Conservation (phyloP, 2,329 filamentous ascomycete species). For the Sporothrix brasiliensis region DNA sequence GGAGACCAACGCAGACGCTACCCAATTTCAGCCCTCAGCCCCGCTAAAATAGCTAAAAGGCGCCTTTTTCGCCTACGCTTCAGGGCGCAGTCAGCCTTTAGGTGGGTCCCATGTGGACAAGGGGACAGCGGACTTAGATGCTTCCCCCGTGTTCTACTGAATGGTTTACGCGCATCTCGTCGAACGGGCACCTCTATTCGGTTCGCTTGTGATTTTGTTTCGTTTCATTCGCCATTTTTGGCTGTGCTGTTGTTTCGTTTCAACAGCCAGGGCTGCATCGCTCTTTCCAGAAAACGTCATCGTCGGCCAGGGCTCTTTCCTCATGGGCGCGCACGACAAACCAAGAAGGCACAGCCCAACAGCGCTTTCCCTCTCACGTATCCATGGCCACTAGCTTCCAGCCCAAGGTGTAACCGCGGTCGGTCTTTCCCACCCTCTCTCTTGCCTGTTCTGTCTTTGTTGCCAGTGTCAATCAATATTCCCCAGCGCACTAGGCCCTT, state of each 20-base stretch:
- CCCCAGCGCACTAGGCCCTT: conserved; percentile 18
- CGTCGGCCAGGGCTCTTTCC: background rate
- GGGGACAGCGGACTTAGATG: background rate
- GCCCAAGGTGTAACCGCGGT: background rate
- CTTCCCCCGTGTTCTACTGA: background rate
- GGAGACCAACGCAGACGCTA: background rate
- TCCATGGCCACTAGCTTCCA: conserved; percentile 6
- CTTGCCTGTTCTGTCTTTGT: background rate
- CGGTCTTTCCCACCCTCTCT: background rate
- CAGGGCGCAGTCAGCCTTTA: conserved; percentile 19
- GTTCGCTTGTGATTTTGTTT: conserved; percentile 1
- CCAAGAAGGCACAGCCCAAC: conserved; percentile 13
- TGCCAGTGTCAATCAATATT: conserved; percentile 11
- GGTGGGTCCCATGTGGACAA: background rate
- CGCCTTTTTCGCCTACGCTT: background rate
- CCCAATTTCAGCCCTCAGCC: conserved; percentile 20
- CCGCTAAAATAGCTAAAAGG: conserved; percentile 8
- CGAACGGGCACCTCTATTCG: background rate
- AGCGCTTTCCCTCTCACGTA: background rate
- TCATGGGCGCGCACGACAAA: background rate
- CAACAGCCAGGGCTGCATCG: background rate
- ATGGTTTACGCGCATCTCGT: background rate
- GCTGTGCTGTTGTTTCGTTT: conserved; percentile 4
- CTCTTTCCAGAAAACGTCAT: background rate
- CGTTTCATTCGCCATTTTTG: conserved; percentile 3